phyloP scores from a whole-genome alignment of 1,284 basidiomycete genomes.

The Cutaneotrichosporon cavernicola region DNA sequence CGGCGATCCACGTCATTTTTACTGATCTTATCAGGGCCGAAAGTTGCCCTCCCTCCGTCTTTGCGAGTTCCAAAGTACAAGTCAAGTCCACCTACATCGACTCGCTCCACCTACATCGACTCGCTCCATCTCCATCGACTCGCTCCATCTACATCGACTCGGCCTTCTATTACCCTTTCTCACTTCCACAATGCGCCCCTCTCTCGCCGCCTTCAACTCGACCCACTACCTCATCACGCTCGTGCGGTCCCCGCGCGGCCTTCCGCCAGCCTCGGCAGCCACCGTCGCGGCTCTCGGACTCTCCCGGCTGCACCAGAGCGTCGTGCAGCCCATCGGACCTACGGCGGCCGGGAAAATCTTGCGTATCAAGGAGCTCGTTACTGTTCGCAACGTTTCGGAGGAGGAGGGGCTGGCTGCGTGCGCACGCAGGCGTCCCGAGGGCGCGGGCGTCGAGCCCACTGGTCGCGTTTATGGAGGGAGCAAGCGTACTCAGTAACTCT shows the following conservation, averaged over 20 bases:
- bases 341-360: conserved; percentile 55
- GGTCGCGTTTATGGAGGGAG: conserved; percentile 2
- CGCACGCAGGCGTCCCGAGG: conserved; percentile 39
- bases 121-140: neutral
- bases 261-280: conserved; percentile 50
- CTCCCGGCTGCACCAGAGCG: conserved; percentile 53
- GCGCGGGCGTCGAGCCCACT: conserved; percentile 37
- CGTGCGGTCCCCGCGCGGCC: conserved; percentile 56
- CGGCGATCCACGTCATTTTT: neutral
- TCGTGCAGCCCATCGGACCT: conserved; percentile 52
- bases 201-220: conserved; percentile 15
- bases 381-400: conserved; percentile 55
- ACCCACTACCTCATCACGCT: conserved; percentile 57
- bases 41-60: neutral
- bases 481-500: neutral
- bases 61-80: neutral
- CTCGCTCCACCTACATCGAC: neutral
- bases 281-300: conserved; percentile 55
- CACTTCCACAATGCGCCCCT: conserved; percentile 19
- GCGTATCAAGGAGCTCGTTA: conserved; percentile 58
- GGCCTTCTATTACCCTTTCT: neutral
- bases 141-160: neutral
- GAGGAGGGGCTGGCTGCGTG: conserved; percentile 33
- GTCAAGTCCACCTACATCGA: conserved; percentile 1
- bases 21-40: neutral